A percentile compares a stretch with the other conserved stretches of the same genome.
Conservation (phyloP, 768 basidiomycete genomes). For the Lentinula raphanica region DNA sequence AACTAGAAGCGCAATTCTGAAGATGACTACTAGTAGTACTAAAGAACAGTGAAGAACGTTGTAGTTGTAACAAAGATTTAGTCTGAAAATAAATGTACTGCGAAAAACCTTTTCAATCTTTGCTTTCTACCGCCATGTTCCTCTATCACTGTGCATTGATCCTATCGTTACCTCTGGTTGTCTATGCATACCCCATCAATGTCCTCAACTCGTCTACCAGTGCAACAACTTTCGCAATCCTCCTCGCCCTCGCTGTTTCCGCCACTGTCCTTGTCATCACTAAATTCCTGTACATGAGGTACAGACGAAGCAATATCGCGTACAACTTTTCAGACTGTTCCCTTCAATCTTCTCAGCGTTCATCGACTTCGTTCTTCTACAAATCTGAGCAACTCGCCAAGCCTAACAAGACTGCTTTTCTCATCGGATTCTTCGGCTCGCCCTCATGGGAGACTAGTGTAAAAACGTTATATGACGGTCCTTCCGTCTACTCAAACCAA, state of each 20-base stretch:
- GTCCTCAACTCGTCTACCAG: slow-evolving; percentile 10
- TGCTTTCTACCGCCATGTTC: neutral
- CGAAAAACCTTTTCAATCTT: neutral
- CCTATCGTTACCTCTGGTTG: neutral
- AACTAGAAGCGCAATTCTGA: neutral
- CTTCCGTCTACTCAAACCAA: neutral
- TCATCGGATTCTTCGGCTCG: slow-evolving; percentile 41
- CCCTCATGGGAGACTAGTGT: slow-evolving; percentile 39
- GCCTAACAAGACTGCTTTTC: slow-evolving; percentile 27
- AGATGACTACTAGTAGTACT: no score
- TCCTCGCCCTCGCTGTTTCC: slow-evolving; percentile 19
- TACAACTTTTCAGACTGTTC: slow-evolving; percentile 8
- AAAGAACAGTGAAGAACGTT: neutral
- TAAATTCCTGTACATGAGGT: slow-evolving; percentile 25
- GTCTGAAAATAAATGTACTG: neutral
- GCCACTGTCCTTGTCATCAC: slow-evolving; percentile 20
- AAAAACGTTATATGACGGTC: slow-evolving; percentile 10
- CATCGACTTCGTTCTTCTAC: slow-evolving; percentile 16
- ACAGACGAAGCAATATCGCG: slow-evolving; percentile 16
- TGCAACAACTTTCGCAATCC: slow-evolving; percentile 19
- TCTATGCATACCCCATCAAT: neutral
- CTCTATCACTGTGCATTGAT: neutral
- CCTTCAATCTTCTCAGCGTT: slow-evolving; percentile 14
- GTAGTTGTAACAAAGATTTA: neutral
- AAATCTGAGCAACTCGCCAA: neutral